phyloP scores from a whole-genome alignment of 345 rosid genomes.

The Heritiera fomes region DNA sequence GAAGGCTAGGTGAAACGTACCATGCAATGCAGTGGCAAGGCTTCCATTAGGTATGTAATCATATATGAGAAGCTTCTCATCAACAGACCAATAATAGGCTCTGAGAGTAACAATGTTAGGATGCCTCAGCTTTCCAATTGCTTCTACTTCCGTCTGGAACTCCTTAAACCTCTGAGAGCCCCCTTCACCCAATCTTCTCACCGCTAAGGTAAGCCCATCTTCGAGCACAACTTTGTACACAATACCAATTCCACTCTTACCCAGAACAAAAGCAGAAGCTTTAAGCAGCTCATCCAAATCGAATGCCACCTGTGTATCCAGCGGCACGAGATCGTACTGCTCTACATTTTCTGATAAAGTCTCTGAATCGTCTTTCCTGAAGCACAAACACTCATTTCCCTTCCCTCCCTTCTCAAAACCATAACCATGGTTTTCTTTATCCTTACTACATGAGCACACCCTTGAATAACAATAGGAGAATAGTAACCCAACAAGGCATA shows the following conservation, averaged over 20 bases:
- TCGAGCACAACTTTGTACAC: constrained; percentile 95
- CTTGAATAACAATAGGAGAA: constrained; percentile 81
- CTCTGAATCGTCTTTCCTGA: constrained; percentile 78
- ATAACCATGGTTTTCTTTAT: constrained; percentile 43
- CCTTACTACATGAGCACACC: constrained; percentile 44
- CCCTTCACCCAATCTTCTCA: constrained; percentile 95
- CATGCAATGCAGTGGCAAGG: constrained; percentile 82
- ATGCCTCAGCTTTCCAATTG: constrained; percentile 90
- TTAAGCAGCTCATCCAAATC: constrained; percentile 92
- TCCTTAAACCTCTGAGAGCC: constrained; percentile 96
- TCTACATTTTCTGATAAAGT: constrained; percentile 72
- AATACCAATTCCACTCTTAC: constrained; percentile 95
- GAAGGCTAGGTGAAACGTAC: constrained; percentile 39
- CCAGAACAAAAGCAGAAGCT: constrained; percentile 94
- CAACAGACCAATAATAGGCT: constrained; percentile 98
- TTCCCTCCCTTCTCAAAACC: constrained; percentile 61
- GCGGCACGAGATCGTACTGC: constrained; percentile 74
- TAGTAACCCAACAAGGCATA: constrained; percentile 80
- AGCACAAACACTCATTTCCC: constrained; percentile 69
- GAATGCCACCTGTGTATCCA: constrained; percentile 76
- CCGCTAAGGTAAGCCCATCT: constrained; percentile 85
- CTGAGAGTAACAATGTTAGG: constrained; percentile 78
- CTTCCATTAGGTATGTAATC: constrained; percentile 83
- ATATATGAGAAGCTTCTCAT: constrained; percentile 90
- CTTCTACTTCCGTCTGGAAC: constrained; percentile 95